Percentiles rank a stretch among this genome's conserved stretches.
phyloP scores from a whole-genome alignment of 306 rosid species.

The Lablab purpureus region DNA sequence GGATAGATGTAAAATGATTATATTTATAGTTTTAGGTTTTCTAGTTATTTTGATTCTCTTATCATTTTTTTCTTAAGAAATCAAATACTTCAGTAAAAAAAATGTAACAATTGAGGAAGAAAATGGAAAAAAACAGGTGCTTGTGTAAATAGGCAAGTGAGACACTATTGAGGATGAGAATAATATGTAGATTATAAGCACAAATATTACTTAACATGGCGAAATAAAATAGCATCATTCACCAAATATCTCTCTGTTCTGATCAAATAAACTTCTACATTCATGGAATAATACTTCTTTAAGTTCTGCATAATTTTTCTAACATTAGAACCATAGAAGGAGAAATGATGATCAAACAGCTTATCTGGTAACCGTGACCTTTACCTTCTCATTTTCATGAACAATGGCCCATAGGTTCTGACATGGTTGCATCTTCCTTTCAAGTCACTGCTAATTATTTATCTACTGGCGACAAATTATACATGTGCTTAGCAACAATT shows the following conservation, averaged over 20 bases:
- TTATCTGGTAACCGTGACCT: background rate
- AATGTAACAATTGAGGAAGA: too few species aligned
- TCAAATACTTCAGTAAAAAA: too few species aligned
- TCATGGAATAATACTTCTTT: background rate
- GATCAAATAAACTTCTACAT: background rate
- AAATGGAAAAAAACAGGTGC: too few species aligned
- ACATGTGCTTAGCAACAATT: slow-evolving; percentile 27
- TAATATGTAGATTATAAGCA: background rate
- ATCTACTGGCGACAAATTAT: background rate
- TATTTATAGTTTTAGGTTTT: too few species aligned
- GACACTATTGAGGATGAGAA: background rate
- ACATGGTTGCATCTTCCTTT: slow-evolving; percentile 35
- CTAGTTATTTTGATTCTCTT: too few species aligned
- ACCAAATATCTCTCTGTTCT: background rate
- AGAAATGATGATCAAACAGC: background rate
- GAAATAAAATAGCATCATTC: background rate
- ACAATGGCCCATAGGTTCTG: slow-evolving; percentile 30
- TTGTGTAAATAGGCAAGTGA: too few species aligned
- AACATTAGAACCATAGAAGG: background rate
- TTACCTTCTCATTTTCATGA: slow-evolving; percentile 13
- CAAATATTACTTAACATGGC: background rate
- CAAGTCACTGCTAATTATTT: slow-evolving; percentile 49
- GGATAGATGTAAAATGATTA: too few species aligned
- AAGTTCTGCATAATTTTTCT: background rate
- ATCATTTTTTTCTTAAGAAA: too few species aligned